phyloP scores from a whole-genome alignment of 192 early-diverging fungal species.

The Coemansia sp. region DNA sequence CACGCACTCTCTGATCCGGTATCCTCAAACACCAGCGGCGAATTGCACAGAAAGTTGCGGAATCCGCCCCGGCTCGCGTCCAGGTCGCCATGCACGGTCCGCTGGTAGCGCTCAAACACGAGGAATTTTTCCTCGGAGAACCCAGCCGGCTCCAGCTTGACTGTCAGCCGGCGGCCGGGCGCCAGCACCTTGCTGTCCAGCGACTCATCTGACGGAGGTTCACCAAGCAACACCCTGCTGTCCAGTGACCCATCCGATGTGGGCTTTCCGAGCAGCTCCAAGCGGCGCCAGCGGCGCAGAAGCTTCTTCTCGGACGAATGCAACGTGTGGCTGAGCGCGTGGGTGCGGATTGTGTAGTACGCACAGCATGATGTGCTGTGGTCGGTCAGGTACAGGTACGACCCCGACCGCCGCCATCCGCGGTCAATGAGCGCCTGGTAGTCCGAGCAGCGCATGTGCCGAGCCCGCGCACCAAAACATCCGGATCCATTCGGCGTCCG shows the following conservation, averaged over 20 bases:
- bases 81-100: constrained; percentile 73
- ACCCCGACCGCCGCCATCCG: constrained; percentile 52
- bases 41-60: constrained; percentile 70
- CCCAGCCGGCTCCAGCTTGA: constrained; percentile 55
- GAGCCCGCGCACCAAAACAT: neutral
- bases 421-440: constrained; percentile 51
- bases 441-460: constrained; percentile 22
- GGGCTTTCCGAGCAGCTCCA: constrained; percentile 1
- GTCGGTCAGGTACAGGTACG: constrained; percentile 51
- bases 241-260: neutral
- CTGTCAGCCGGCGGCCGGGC: constrained; percentile 4
- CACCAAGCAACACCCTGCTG: neutral
- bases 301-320: constrained; percentile 24
- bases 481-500: constrained; percentile 4
- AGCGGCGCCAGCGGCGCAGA: constrained; percentile 24
- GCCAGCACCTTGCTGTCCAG: neutral
- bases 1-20: neutral
- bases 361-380: constrained; percentile 54
- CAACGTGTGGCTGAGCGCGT: constrained; percentile 14
- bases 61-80: constrained; percentile 56
- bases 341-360: constrained; percentile 47
- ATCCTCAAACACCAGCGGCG: constrained; percentile 57
- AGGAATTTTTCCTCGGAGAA: constrained; percentile 73
- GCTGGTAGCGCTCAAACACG: constrained; percentile 83
- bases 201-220: neutral